Conservation (phyloP, 1,284 basidiomycete genomes). For the Nidula niveotomentosa region DNA sequence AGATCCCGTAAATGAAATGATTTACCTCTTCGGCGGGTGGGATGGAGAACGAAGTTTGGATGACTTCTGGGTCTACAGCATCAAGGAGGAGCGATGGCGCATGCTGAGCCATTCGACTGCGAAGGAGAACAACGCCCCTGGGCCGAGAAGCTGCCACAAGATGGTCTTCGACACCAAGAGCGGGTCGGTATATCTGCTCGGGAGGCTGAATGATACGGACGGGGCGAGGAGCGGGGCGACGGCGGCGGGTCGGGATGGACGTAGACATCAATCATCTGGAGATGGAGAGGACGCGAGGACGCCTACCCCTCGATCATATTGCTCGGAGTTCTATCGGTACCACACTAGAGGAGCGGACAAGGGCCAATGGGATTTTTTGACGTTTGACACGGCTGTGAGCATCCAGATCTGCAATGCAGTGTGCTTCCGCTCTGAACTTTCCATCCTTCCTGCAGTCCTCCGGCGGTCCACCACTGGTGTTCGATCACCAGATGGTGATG, state of each 20-base stretch:
- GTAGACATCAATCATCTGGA: conserved; percentile 5
- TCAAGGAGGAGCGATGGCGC: conserved; percentile 64
- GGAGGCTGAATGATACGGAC: conserved; percentile 57
- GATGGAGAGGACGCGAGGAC: conserved; percentile 8
- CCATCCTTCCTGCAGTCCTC: conserved; percentile 36
- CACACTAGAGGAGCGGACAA: conserved; percentile 57
- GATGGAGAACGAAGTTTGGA: conserved; percentile 72
- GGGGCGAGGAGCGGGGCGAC: conserved; percentile 22
- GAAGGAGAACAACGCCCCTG: conserved; percentile 63
- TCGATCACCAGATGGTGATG: conserved; percentile 82
- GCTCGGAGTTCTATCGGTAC: conserved; percentile 73
- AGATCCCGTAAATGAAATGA: conserved; percentile 58
- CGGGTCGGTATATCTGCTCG: conserved; percentile 73
- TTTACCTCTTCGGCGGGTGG: conserved; percentile 84
- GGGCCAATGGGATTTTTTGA: conserved; percentile 69
- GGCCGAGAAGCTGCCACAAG: conserved; percentile 77
- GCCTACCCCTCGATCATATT: conserved; percentile 26
- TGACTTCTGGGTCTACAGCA: conserved; percentile 80
- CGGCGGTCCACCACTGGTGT: conserved; percentile 74
- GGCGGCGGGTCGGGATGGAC: conserved; percentile 2
- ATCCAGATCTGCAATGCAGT: no score
- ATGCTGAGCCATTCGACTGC: conserved; percentile 58
- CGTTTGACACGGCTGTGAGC: conserved; percentile 62
- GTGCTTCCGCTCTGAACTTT: no score
- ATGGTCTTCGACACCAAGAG: conserved; percentile 77